Evolutionary conservation across 1,139 yeast genomes (phyloP), one percentile per base, ranked within the genome.

Genomic region (Debaryomyces robertsiae): DNA sequence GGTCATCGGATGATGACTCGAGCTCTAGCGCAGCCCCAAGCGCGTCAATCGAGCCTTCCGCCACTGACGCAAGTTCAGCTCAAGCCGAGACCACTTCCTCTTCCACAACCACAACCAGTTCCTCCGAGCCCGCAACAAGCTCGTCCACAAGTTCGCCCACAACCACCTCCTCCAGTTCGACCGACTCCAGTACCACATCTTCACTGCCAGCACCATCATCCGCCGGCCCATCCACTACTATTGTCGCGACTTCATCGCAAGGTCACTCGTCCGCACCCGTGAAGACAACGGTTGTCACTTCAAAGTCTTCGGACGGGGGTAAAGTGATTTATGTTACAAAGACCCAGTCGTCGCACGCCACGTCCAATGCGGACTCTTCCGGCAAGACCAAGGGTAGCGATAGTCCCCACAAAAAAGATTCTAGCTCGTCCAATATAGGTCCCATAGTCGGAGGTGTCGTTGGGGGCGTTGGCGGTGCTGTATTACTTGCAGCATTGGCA

Each of bases 391-490:
- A 38, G 40, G 32, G 17, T 10, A 32, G 48, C 3, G 30, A 31
- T 10, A 34, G 25, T 30, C 19, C 32, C 9, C 23, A 40, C 5
- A 27, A 32, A 1, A 43, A 49, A 3, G 51, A 50, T 17, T 42
- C 45, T 30, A 44, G 55, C 10, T 18, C 27, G 9, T 36, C 66
- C 11, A 69, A 65, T 37, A 57, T 63, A 3, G 87, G 82, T 4
- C 79, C 87, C 27, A 79, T 82, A 32, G 84, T 77, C 11, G 89
- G 89, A 11, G 86, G 86, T 18, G 87, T 77, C 1, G 83, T 81
- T 10, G 89, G 88, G 19, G 85, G 77, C 3, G 60, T 79, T 13
- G 83, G 71, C 10, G 81, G 69, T 1, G 50, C 78, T 2, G 68
- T 69, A 6, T 54, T 75, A 5, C 46, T 81, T n/a, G 79, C 71